Base-by-base conservation (phyloP, 2,329 filamentous ascomycete genomes). In the Aspergillus viridinutans region DNA sequence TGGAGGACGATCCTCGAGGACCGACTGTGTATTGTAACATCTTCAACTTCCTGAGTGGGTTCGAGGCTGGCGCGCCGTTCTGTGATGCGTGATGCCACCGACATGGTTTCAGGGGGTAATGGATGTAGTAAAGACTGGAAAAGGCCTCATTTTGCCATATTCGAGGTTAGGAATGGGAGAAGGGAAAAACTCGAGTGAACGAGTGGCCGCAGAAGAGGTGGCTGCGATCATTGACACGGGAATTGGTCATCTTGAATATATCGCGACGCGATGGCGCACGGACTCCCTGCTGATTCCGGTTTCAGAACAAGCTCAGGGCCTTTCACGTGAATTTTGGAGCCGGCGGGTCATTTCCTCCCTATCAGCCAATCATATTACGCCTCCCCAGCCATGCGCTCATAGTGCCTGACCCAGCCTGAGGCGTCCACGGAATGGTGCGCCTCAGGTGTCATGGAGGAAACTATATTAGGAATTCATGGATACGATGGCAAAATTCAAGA, bases 101-200 rank as follows among this genome's bases (percentile, higher is more conserved):
- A 49, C 49, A 52, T 52, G 54, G 43, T 48, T 23, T 57, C 53
- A 53, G 57, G 49, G 40, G 51, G 49, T 47, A 43, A 6, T 35
- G 54, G 50, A 26, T 47, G 23, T 14, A 47, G 32, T 17, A 38
- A 38, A 38, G 5, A 38, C 14, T 38, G 14, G 5, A 38, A 7
- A 38, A 38, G 5, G 32, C 32, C 32, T 38, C 32, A 38, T 38
- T 38, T 38, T 38, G 14, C 14, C 32, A 32, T 32, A 32, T 32
- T 32, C 32, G 3, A 6, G 14, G 14, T 9, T 12, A 25, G n/a
- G 12, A 6, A 25, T 3, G 5, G 43, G 14, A 26, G 4, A 10
- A 47, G 12, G 3, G 21, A 17, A 5, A 5, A 26, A n/a, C 3
- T 0, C 12, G 3, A 26, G 7, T 26, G 43, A 17, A 38, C 14